These are phyloP conservation scores for Nakazawaea siamensis DNA, from an alignment of 805 yeast species.

Conservation along the genomic window DNA sequence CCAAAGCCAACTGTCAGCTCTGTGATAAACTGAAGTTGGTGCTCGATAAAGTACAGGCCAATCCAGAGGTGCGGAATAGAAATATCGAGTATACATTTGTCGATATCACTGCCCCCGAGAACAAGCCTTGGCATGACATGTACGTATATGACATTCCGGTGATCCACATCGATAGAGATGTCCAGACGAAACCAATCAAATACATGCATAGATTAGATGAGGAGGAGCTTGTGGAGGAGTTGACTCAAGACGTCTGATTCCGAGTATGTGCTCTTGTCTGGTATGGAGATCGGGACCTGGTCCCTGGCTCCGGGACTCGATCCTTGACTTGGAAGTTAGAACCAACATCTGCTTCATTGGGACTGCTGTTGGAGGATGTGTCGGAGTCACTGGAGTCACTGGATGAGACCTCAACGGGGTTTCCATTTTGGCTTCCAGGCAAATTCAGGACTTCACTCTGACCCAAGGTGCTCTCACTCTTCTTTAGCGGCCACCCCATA, in stretches of 20 bases:
- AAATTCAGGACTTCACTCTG: too few relatives aligned
- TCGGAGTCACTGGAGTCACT: too few relatives aligned
- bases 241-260: conserved; percentile 26
- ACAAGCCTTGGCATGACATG: conserved; percentile 58
- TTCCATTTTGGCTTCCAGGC: too few relatives aligned
- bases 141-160: conserved; percentile 78
- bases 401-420: too few relatives aligned
- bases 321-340: too few relatives aligned
- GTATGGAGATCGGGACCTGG: too few relatives aligned
- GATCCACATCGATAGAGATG: conserved; percentile 49
- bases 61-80: conserved; percentile 18
- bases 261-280: background rate
- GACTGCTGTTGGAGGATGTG: too few relatives aligned
- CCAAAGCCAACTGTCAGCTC: conserved; percentile 61
- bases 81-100: conserved; percentile 30
- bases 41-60: conserved; percentile 32
- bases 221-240: conserved; percentile 45
- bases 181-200: conserved; percentile 39
- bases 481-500: too few relatives aligned
- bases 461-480: too few relatives aligned
- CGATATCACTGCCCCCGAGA: conserved; percentile 53
- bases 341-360: too few relatives aligned
- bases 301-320: too few relatives aligned
- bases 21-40: conserved; percentile 58
- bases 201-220: conserved; percentile 62